phyloP scores from a whole-genome alignment of 2,329 filamentous ascomycete genomes.

The Diaporthe citri region DNA sequence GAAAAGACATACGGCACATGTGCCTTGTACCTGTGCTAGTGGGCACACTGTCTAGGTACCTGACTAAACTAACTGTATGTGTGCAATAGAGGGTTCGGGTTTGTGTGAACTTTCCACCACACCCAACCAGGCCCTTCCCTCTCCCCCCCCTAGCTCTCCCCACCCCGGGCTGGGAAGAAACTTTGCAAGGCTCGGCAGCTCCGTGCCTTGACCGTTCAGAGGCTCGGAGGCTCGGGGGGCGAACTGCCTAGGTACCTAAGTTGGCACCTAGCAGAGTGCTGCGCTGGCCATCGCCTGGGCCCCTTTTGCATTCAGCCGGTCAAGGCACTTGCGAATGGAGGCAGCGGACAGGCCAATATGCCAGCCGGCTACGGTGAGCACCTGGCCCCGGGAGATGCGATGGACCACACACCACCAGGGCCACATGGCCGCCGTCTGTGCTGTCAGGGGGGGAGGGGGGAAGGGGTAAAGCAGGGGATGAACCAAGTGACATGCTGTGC shows the following conservation, averaged over 20 bases:
- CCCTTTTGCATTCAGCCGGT: slow-evolving; percentile 4
- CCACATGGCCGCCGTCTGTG: slow-evolving; percentile 11
- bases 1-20: background rate
- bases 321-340: background rate
- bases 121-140: no score
- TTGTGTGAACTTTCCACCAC: background rate
- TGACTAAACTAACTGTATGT: background rate
- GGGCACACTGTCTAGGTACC: background rate
- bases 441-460: background rate
- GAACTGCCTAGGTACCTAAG: background rate
- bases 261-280: background rate
- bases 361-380: slow-evolving; percentile 13
- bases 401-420: background rate
- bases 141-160: no score
- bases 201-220: slow-evolving; percentile 21
- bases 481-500: background rate
- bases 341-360: background rate
- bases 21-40: background rate
- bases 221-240: slow-evolving; percentile 13
- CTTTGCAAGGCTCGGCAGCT: slow-evolving; percentile 11
- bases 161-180: background rate
- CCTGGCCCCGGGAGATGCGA: background rate
- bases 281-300: background rate
- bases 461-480: background rate
- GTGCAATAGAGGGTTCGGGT: background rate